Conservation (phyloP, 805 yeast species). For the Yarrowia yakushimensis region DNA sequence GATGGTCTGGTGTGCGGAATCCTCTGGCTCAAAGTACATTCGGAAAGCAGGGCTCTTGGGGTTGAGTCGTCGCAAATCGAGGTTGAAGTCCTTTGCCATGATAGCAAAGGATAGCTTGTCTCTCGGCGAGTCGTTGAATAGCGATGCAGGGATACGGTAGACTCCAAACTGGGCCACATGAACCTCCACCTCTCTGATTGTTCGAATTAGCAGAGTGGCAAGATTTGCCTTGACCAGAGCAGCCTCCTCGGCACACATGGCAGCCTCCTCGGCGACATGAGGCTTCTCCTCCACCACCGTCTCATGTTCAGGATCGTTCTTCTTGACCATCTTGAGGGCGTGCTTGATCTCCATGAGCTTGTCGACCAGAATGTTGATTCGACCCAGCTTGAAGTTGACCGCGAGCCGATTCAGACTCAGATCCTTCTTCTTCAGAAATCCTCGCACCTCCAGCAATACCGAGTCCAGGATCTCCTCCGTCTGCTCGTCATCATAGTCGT, state of each 20-base stretch:
- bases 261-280: background rate
- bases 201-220: constrained; percentile 35
- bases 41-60: constrained; percentile 42
- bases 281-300: background rate
- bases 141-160: constrained; percentile 32
- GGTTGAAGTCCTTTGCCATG: constrained; percentile 37
- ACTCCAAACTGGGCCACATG: constrained; percentile 37
- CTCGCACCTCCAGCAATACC: constrained; percentile 34
- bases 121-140: constrained; percentile 7
- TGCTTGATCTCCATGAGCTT: constrained; percentile 28
- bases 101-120: constrained; percentile 32
- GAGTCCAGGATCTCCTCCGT: constrained; percentile 38
- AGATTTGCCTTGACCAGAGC: constrained; percentile 30
- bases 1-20: constrained; percentile 43
- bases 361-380: constrained; percentile 32
- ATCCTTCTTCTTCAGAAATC: constrained; percentile 35
- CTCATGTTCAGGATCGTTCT: background rate
- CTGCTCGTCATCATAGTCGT: constrained; percentile 34
- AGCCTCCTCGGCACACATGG: constrained; percentile 17
- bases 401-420: constrained; percentile 37
- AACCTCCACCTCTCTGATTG: constrained; percentile 40
- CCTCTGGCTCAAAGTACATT: constrained; percentile 37
- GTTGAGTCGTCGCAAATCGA: constrained; percentile 41
- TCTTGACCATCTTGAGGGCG: constrained; percentile 26
- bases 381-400: constrained; percentile 35